phyloP scores from a whole-genome alignment of 2,329 filamentous ascomycete species.

The Akanthomyces lecanii region DNA sequence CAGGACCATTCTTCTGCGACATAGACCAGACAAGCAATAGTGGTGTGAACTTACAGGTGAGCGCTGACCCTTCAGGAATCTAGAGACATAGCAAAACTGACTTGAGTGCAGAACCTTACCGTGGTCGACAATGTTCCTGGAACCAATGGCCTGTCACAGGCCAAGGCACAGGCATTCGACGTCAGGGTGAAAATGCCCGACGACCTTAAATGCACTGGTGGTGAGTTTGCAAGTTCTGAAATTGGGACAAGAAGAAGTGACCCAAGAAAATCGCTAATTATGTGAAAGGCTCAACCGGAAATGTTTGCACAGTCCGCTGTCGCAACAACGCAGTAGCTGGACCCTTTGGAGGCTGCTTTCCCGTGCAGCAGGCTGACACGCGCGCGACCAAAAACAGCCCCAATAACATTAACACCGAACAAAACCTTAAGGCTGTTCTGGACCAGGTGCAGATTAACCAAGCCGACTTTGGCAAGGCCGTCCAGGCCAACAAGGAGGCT shows the following conservation, averaged over 20 bases:
- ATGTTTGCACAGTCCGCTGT: conserved; percentile 56
- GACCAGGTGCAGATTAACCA: conserved; percentile 49
- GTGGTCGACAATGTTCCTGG: conserved; percentile 59
- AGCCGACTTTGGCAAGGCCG: conserved; percentile 40
- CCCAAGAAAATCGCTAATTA: not conserved
- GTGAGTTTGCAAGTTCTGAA: conserved; percentile 29
- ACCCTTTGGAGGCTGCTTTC: conserved; percentile 55
- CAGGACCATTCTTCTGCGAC: conserved; percentile 48
- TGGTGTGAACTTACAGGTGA: conserved; percentile 21
- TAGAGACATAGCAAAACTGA: not conserved
- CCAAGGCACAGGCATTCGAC: conserved; percentile 51
- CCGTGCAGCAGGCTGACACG: conserved; percentile 37
- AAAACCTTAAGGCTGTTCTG: conserved; percentile 41
- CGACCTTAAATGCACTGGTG: conserved; percentile 46
- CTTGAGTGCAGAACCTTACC: conserved; percentile 32
- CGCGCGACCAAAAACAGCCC: not conserved
- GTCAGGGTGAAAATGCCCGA: conserved; percentile 52
- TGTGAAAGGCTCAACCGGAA: conserved; percentile 47
- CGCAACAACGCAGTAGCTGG: conserved; percentile 54
- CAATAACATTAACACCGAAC: conserved; percentile 40
- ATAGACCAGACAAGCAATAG: conserved; percentile 45
- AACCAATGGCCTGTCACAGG: conserved; percentile 53
- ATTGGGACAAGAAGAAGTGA: too few relatives aligned
- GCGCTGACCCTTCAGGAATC: not conserved
- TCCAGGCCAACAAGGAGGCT: conserved; percentile 41